phyloP scores from a whole-genome alignment of 1,284 basidiomycete genomes.

The Abortiporus biennis region DNA sequence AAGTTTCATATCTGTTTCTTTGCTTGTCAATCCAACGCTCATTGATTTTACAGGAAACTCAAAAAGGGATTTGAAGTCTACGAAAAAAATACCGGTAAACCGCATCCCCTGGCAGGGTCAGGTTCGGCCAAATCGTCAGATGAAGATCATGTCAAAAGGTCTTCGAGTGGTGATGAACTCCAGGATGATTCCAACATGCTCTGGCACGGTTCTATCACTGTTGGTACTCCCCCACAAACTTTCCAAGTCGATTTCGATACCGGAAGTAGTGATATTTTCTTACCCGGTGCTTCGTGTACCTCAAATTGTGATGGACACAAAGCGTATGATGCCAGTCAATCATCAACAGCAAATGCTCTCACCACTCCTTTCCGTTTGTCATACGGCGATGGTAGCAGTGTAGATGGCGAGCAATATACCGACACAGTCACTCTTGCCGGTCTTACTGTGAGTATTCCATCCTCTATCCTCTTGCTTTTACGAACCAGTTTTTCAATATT shows the following conservation, averaged over 20 bases:
- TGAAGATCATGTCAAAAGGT: conserved; percentile 5
- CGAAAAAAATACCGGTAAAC: conserved; percentile 14
- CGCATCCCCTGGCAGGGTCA: conserved; percentile 14
- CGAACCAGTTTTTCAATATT: background rate
- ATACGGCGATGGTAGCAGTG: conserved; percentile 30
- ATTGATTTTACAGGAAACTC: conserved; percentile 12
- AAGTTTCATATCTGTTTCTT: too few relatives aligned
- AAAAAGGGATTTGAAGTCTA: conserved; percentile 13
- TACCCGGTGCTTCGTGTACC: conserved; percentile 19
- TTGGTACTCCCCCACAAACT: conserved; percentile 21
- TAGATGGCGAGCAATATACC: conserved; percentile 24
- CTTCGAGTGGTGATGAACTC: conserved; percentile 9
- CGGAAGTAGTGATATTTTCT: conserved; percentile 24
- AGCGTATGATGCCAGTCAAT: conserved; percentile 25
- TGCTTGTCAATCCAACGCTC: too few relatives aligned
- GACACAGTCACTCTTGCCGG: conserved; percentile 28
- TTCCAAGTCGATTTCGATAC: conserved; percentile 15
- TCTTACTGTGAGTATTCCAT: conserved; percentile 26
- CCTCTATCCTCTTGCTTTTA: conserved; percentile 20
- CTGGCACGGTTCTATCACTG: conserved; percentile 22
- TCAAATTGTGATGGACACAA: conserved; percentile 29
- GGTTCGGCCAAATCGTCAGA: background rate
- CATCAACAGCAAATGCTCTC: conserved; percentile 23
- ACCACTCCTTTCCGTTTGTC: conserved; percentile 19
- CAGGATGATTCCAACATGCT: conserved; percentile 11